These are phyloP conservation scores for Porogramme epimiltina DNA, from an alignment of 1,284 basidiomycete genomes.

Conservation along the genomic window DNA sequence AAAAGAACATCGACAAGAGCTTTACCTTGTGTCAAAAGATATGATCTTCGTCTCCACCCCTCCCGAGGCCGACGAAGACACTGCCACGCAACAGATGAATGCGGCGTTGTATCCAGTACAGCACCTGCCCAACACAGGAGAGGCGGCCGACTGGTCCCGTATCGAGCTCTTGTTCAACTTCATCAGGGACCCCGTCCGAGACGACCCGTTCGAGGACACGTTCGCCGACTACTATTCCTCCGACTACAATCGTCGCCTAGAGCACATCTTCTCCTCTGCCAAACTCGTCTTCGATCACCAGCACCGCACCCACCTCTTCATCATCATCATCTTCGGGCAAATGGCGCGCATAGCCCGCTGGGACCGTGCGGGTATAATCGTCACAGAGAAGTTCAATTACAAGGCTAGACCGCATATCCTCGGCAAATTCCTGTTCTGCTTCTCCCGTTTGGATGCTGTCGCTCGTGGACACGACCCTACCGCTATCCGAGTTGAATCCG, in stretches of 20 bases:
- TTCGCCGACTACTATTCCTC: no score
- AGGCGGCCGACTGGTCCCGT: not conserved
- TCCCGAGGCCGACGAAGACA: no score
- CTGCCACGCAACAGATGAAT: no score
- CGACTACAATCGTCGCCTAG: no score
- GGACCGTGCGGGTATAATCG: not conserved
- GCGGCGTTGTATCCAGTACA: no score
- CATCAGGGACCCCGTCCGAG: not conserved
- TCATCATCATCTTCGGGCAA: not conserved
- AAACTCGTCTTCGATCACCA: no score
- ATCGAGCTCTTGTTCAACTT: not conserved
- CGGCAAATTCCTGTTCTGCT: slow-evolving; percentile 18
- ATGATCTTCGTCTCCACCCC: no score
- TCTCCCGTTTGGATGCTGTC: not conserved
- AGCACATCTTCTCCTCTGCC: no score
- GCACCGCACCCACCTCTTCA: not conserved
- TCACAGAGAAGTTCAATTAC: not conserved
- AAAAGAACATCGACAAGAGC: no score
- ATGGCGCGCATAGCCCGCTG: not conserved
- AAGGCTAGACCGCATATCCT: not conserved
- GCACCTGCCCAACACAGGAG: no score
- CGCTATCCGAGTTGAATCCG: slow-evolving; percentile 1
- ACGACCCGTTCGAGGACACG: no score
- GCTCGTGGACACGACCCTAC: slow-evolving; percentile 18
- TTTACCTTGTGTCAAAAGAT: no score